Percentiles rank a stretch among this genome's conserved stretches.
These are phyloP conservation scores for Aegle marmelos DNA, from an alignment of 345 rosid genomes.

Conservation along the genomic window DNA sequence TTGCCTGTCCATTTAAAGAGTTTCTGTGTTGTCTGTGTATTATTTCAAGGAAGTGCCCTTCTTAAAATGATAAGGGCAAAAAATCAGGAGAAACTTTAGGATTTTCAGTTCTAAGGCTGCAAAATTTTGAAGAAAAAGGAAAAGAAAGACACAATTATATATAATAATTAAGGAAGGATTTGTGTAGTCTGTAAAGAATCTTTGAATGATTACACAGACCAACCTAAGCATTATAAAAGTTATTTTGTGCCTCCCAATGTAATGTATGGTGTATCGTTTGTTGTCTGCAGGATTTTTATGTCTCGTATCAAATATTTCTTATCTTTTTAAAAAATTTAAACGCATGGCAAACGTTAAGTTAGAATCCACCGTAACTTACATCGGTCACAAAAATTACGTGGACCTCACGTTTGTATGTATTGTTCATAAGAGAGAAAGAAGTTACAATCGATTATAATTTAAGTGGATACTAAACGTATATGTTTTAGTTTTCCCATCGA, in stretches of 20 bases:
- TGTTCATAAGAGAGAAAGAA: no score
- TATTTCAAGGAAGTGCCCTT: neutral
- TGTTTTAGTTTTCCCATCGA: no score
- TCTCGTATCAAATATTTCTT: conserved; percentile 20
- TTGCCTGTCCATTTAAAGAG: neutral
- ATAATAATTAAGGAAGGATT: neutral
- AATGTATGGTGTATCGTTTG: neutral
- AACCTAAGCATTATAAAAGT: conserved; percentile 29
- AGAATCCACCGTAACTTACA: no score
- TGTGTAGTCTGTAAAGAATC: conserved; percentile 9
- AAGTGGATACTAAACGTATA: no score
- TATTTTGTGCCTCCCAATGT: conserved; percentile 34
- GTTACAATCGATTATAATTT: no score
- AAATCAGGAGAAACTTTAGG: neutral
- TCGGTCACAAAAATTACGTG: no score
- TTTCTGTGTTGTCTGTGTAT: neutral
- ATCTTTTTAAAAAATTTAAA: neutral
- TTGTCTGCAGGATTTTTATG: conserved; percentile 16
- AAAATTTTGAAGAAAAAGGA: neutral
- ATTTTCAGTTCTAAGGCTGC: neutral
- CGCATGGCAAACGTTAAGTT: no score
- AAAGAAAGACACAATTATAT: no score
- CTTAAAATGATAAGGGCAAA: neutral
- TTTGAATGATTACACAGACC: conserved; percentile 11
- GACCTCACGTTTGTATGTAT: no score